Base-by-base conservation (phyloP, 2,329 filamentous ascomycete genomes). In the Talaromyces sp. region DNA sequence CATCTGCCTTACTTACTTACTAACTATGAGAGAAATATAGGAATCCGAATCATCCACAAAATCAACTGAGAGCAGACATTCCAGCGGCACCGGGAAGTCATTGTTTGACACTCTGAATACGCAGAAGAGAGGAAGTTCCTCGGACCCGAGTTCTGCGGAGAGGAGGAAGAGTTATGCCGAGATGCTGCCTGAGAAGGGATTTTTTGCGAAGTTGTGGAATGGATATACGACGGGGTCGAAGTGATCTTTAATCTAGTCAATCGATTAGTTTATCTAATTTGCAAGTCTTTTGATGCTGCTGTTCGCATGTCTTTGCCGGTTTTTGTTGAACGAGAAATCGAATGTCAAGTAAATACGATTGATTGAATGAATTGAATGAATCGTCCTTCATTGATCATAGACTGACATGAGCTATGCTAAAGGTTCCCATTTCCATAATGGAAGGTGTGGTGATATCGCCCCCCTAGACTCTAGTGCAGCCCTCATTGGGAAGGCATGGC, bases 101-200 rank as follows among this genome's bases (percentile, higher is more conserved):
- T 8, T 50, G 17, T 60, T 60, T 37, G 58, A 57, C 2, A 57
- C 13, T 11, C 50, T 60, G 22, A 36, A 51, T 15, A 13, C 45
- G 5, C 57, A 59, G 22, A 60, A 57, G 36, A 57, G 55, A 53
- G 48, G 48, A 39, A 60, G 58, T 48, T 8, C 51, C 25, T 48
- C 51, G 6, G 53, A 56, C 11, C 52, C 53, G 5, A 21, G 6
- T 2, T 17, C 66, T 6, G 70, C 68, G 2, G 68, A 78, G 46
- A 66, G 75, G 35, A 65, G 71, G 21, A 78, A 74, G 60, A 80
- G 75, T 67, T 70, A 69, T 53, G 78, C 80, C n/a, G 75, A 78
- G 69, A 65, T 67, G 54, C 66, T 71, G 8, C 63, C 69, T 28
- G 65, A 68, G 45, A 57, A 67, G 0, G 75, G 75, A 0, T 67